phyloP scores from a whole-genome alignment of 768 basidiomycete species.

The Mycena galopus region DNA sequence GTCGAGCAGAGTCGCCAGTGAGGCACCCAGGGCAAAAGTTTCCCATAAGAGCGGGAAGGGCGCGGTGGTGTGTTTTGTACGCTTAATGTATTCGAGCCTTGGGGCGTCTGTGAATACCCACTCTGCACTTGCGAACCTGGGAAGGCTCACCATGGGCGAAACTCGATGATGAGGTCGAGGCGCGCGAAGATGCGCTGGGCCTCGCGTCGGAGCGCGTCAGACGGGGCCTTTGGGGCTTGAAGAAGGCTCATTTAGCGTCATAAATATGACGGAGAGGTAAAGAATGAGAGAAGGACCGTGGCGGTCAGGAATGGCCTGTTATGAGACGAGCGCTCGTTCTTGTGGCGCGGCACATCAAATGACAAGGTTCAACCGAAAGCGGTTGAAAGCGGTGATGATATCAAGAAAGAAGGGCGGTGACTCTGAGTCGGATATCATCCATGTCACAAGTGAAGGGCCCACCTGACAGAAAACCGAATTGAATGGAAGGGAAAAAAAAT shows the following conservation, averaged over 20 bases:
- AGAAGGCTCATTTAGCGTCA: slow-evolving; percentile 38
- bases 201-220: slow-evolving; percentile 53
- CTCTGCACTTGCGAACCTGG: not conserved
- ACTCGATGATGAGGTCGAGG: slow-evolving; percentile 53
- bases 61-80: slow-evolving; percentile 40
- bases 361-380: slow-evolving; percentile 8
- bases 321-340: slow-evolving; percentile 8
- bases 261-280: slow-evolving; percentile 31
- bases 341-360: slow-evolving; percentile 14
- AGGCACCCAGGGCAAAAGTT: slow-evolving; percentile 53
- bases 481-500: slow-evolving; percentile 4
- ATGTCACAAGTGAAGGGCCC: slow-evolving; percentile 1
- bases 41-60: slow-evolving; percentile 51
- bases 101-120: not conserved
- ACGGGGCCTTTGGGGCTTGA: slow-evolving; percentile 52
- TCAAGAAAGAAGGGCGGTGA: not conserved
- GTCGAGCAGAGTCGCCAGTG: slow-evolving; percentile 51
- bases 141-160: slow-evolving; percentile 45
- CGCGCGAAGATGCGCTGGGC: slow-evolving; percentile 52
- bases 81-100: slow-evolving; percentile 47
- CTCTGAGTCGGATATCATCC: not conserved
- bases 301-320: slow-evolving; percentile 30
- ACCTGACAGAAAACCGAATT: not conserved
- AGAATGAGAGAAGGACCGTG: slow-evolving; percentile 34
- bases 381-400: slow-evolving; percentile 16